A percentile compares a stretch with the other conserved stretches of the same genome.
Evolutionary conservation across 2,329 filamentous ascomycete genomes (phyloP).

Genomic region (Diaporthe sp.): DNA sequence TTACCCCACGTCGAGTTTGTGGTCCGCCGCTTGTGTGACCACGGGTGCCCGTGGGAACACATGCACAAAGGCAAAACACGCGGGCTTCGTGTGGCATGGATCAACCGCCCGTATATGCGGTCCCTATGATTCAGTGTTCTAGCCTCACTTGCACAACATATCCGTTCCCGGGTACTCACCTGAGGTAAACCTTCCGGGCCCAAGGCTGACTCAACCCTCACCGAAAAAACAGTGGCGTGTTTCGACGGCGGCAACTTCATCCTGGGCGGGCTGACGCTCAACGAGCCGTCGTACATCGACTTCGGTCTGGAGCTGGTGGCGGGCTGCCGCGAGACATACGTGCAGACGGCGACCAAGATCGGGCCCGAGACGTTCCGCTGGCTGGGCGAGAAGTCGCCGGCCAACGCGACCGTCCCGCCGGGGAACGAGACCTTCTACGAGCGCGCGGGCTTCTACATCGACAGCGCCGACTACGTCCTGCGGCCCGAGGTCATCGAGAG

Average conservation of each 20-base stretch:
- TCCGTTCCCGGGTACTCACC: background rate
- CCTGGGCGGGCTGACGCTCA: constrained; percentile 80
- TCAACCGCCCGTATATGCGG: constrained; percentile 18
- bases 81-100: background rate
- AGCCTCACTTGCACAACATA: background rate
- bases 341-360: constrained; percentile 76
- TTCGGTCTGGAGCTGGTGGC: constrained; percentile 81
- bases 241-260: constrained; percentile 91
- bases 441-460: constrained; percentile 80
- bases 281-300: constrained; percentile 75
- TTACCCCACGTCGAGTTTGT: background rate
- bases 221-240: constrained; percentile 73
- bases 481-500: constrained; percentile 87
- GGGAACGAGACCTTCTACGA: constrained; percentile 72
- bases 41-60: background rate
- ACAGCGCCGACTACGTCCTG: constrained; percentile 72
- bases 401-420: constrained; percentile 56
- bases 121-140: background rate
- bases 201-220: constrained; percentile 49
- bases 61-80: constrained; percentile 1
- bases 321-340: constrained; percentile 82
- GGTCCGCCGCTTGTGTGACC: constrained; percentile 4
- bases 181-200: background rate
- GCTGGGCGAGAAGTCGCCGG: constrained; percentile 58
- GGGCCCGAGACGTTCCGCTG: constrained; percentile 82